Percentiles rank a stretch among this genome's conserved stretches.
These are phyloP conservation scores for Venturia oleaginea DNA, from an alignment of 2,329 filamentous ascomycete species.

Conservation along the genomic window DNA sequence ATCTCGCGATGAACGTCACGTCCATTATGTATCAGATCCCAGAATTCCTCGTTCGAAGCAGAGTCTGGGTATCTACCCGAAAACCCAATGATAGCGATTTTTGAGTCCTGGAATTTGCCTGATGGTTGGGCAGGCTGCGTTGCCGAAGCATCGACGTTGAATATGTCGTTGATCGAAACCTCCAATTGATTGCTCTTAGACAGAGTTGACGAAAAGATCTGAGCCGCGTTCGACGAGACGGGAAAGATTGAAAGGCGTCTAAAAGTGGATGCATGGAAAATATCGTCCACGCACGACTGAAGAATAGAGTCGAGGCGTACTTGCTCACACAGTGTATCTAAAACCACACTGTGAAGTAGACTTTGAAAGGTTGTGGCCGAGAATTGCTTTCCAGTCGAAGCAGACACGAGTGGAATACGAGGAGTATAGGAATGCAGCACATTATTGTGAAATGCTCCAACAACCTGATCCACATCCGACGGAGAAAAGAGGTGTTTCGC, in stretches of 20 bases:
- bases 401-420: background rate
- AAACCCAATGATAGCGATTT: slow-evolving; percentile 16
- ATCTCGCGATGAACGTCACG: slow-evolving; percentile 12
- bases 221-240: background rate
- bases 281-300: background rate
- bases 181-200: background rate
- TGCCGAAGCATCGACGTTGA: background rate
- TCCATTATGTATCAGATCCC: slow-evolving; percentile 12
- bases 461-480: slow-evolving; percentile 22
- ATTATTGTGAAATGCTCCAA: slow-evolving; percentile 14
- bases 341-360: background rate
- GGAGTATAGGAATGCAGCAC: background rate
- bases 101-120: background rate
- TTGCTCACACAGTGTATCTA: background rate
- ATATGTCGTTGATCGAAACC: background rate
- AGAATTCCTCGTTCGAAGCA: slow-evolving; percentile 13
- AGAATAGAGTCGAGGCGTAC: background rate
- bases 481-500: slow-evolving; percentile 22
- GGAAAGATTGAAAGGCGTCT: background rate
- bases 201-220: background rate
- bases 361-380: background rate
- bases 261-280: background rate
- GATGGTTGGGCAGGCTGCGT: background rate
- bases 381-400: slow-evolving; percentile 1
- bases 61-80: slow-evolving; percentile 14